Evolutionary conservation across 805 yeast species (phyloP).

Genomic region (Grigorovia jiainica): DNA sequence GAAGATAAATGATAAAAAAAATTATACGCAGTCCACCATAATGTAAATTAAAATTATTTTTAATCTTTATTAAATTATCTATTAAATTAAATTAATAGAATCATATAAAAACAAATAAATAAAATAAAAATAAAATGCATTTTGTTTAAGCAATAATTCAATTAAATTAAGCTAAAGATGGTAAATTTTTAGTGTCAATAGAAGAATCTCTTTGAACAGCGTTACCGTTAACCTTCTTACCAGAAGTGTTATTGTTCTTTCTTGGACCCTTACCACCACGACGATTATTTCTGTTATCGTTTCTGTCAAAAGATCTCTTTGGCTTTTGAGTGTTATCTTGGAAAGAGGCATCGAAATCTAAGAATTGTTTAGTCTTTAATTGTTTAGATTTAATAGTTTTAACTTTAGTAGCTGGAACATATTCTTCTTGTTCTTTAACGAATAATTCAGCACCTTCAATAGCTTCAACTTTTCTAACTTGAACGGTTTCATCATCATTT

Average conservation of each 20-base stretch:
- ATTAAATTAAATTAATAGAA: background rate
- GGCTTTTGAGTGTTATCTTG: slow-evolving; percentile 38
- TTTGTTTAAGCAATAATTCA: background rate
- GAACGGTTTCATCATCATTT: slow-evolving; percentile 39
- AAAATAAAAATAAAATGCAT: background rate
- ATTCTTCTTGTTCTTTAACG: slow-evolving; percentile 55
- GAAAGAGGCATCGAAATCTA: slow-evolving; percentile 67
- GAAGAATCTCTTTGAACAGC: slow-evolving; percentile 29
- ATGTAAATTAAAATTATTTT: background rate
- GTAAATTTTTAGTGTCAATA: slow-evolving; percentile 59
- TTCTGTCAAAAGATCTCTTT: slow-evolving; percentile 22
- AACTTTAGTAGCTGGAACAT: slow-evolving; percentile 47
- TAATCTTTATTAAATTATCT: too few relatives aligned
- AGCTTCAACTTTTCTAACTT: slow-evolving; percentile 24
- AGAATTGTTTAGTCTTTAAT: slow-evolving; percentile 68
- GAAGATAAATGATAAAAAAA: slow-evolving; percentile 1
- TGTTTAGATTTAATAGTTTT: slow-evolving; percentile 67
- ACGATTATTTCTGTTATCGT: slow-evolving; percentile 26
- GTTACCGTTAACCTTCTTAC: slow-evolving; percentile 14
- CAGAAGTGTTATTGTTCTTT: slow-evolving; percentile 20
- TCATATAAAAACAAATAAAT: background rate
- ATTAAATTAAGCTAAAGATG: slow-evolving; percentile 45
- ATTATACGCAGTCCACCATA: slow-evolving; percentile 5
- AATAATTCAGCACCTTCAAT: slow-evolving; percentile 45
- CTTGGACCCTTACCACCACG: slow-evolving; percentile 24